These are phyloP conservation scores for Hypericum androsaemum DNA, from an alignment of 345 rosid genomes.

Conservation along the genomic window DNA sequence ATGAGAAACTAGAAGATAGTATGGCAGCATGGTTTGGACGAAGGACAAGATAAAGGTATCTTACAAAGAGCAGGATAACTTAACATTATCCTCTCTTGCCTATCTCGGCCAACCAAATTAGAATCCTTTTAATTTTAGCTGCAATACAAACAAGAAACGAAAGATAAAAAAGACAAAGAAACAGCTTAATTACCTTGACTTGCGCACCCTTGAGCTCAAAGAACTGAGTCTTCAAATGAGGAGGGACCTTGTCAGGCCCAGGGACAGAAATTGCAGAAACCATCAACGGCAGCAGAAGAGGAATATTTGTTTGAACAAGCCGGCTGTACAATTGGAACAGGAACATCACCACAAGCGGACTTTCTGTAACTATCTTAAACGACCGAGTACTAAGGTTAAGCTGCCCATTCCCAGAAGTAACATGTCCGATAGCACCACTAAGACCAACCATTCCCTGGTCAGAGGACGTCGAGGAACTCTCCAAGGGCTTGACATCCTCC, in stretches of 20 bases:
- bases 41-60: too few species aligned
- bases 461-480: constrained; percentile 39
- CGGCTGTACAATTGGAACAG: constrained; percentile 86
- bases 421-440: constrained; percentile 28
- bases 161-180: constrained; percentile 8
- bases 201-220: constrained; percentile 97
- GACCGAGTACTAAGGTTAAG: constrained; percentile 89
- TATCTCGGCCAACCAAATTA: too few species aligned
- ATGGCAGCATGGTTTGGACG: too few species aligned
- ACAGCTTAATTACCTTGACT: constrained; percentile 68
- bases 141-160: neutral
- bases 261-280: constrained; percentile 95
- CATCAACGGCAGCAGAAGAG: constrained; percentile 84
- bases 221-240: constrained; percentile 76
- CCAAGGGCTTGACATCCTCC: constrained; percentile 82
- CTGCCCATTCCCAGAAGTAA: constrained; percentile 43
- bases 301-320: constrained; percentile 93
- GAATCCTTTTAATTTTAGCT: neutral
- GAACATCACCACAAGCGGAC: constrained; percentile 99
- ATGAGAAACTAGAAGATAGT: too few species aligned
- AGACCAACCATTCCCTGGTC: constrained; percentile 42
- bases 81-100: too few species aligned
- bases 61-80: too few species aligned
- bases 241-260: constrained; percentile 87
- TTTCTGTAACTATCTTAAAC: constrained; percentile 93